Percentiles rank a stretch among this genome's conserved stretches.
phyloP scores from a whole-genome alignment of 108 stramenopile genomes.

The Nitzschia putrida region DNA sequence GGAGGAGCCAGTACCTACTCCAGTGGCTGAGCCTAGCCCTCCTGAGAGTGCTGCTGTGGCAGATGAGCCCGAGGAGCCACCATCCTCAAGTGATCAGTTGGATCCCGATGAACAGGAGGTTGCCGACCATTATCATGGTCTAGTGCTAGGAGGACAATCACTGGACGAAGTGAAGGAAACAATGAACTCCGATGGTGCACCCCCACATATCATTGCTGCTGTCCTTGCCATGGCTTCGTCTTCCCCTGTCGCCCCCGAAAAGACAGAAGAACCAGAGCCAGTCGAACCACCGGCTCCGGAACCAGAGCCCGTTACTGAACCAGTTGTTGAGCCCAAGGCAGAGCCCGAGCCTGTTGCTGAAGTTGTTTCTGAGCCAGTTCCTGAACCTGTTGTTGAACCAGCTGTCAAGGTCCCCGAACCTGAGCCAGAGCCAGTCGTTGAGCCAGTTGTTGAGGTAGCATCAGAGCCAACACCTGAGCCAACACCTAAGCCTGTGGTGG shows the following conservation, averaged over 20 bases:
- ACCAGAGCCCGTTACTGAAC: not conserved
- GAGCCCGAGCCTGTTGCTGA: not conserved
- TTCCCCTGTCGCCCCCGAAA: not conserved
- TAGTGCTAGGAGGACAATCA: slow-evolving; percentile 3
- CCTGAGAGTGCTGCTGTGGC: too few species aligned
- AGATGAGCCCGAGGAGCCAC: not conserved
- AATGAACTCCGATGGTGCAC: slow-evolving; percentile 14
- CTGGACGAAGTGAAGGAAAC: slow-evolving; percentile 2
- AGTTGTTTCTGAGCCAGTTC: not conserved
- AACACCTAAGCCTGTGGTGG: too few species aligned
- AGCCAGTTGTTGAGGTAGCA: not conserved
- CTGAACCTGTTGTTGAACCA: not conserved
- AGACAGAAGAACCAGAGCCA: too few species aligned
- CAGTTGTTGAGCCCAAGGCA: not conserved
- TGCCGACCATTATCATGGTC: slow-evolving; percentile 13
- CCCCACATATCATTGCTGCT: slow-evolving; percentile 11
- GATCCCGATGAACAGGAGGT: slow-evolving; percentile 23
- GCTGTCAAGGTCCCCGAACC: not conserved
- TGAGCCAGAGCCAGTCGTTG: too few species aligned
- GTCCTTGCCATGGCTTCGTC: slow-evolving; percentile 1
- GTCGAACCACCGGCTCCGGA: not conserved
- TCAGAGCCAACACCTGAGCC: too few species aligned
- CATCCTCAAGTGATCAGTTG: not conserved
- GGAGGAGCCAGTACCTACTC: too few species aligned
- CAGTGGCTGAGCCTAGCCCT: too few species aligned